Percentiles rank a stretch among this genome's conserved stretches.
phyloP scores from a whole-genome alignment of 345 rosid species.

The Pugionium cornutum region DNA sequence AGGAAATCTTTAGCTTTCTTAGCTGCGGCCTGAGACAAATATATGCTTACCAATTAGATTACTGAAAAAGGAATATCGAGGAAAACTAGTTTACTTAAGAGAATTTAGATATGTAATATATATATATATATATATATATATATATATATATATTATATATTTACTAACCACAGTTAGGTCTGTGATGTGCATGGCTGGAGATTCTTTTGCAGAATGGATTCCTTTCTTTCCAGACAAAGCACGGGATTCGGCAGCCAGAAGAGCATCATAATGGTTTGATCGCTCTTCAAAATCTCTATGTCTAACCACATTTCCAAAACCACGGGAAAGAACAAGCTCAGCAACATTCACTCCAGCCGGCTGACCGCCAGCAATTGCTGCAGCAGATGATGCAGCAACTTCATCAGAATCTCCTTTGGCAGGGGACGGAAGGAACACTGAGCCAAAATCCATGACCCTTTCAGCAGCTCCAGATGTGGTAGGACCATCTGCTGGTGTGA shows the following conservation, averaged over 20 bases:
- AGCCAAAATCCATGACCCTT: constrained; percentile 89
- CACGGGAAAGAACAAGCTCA: constrained; percentile 77
- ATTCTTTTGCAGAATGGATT: constrained; percentile 73
- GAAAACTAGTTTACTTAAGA: background rate
- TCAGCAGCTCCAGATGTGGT: constrained; percentile 57
- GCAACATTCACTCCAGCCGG: constrained; percentile 75
- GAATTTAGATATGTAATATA: background rate
- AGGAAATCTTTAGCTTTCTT: constrained; percentile 91
- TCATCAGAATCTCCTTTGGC: constrained; percentile 64
- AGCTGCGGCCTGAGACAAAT: constrained; percentile 59
- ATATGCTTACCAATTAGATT: constrained; percentile 18
- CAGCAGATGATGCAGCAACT: constrained; percentile 45
- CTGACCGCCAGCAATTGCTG: constrained; percentile 44
- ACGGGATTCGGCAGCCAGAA: constrained; percentile 91
- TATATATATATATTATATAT: background rate
- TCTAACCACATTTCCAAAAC: constrained; percentile 73
- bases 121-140: background rate
- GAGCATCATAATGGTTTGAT: constrained; percentile 87
- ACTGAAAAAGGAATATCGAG: background rate
- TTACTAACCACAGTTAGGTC: constrained; percentile 73
- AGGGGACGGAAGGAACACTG: constrained; percentile 72
- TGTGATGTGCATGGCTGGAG: constrained; percentile 74
- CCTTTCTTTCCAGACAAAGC: constrained; percentile 78
- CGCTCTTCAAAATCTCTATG: constrained; percentile 97
- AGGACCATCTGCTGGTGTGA: constrained; percentile 63